A percentile compares a stretch with the other conserved stretches of the same genome.
These are phyloP conservation scores for Magnaporthales sp. DNA, from an alignment of 2,329 filamentous ascomycete species.

Conservation along the genomic window DNA sequence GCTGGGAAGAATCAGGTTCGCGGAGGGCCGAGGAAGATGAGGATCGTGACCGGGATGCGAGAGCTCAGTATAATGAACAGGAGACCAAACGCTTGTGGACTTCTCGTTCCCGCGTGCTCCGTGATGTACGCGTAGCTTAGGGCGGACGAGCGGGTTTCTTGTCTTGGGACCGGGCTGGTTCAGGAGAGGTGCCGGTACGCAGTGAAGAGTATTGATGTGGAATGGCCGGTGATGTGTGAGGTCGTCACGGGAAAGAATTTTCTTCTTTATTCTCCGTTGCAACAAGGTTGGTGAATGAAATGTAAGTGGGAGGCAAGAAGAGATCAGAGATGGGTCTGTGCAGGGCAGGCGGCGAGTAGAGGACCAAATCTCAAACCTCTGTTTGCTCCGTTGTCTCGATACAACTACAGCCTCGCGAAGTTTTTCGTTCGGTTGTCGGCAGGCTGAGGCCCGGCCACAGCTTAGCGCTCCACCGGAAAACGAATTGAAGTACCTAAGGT, in stretches of 20 bases:
- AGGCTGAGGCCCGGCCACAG: slow-evolving; percentile 7
- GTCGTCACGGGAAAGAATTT: neutral
- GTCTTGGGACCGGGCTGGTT: neutral
- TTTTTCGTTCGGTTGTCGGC: slow-evolving; percentile 4
- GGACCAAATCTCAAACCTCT: slow-evolving; percentile 16
- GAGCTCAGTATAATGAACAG: slow-evolving; percentile 1
- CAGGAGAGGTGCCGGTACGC: slow-evolving; percentile 2
- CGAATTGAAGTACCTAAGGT: neutral
- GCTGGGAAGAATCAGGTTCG: slow-evolving; percentile 5
- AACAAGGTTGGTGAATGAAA: neutral
- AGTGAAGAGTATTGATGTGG: slow-evolving; percentile 2
- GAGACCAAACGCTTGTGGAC: slow-evolving; percentile 5
- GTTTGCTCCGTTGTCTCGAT: slow-evolving; percentile 8
- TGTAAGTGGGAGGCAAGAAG: slow-evolving; percentile 7
- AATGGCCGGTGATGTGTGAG: neutral
- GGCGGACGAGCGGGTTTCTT: neutral
- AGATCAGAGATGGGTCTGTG: slow-evolving; percentile 5
- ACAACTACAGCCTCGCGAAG: slow-evolving; percentile 6
- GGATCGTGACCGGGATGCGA: slow-evolving; percentile 4
- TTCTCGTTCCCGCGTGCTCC: slow-evolving; percentile 4
- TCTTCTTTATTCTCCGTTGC: neutral
- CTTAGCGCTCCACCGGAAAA: slow-evolving; percentile 4
- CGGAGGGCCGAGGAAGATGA: slow-evolving; percentile 3
- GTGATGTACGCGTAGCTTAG: neutral
- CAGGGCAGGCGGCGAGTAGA: slow-evolving; percentile 10